Evolutionary conservation across 2,329 filamentous ascomycete species (phyloP), one percentile per base, ranked within the genome.

Genomic region (Stemphylium vesicarium): DNA sequence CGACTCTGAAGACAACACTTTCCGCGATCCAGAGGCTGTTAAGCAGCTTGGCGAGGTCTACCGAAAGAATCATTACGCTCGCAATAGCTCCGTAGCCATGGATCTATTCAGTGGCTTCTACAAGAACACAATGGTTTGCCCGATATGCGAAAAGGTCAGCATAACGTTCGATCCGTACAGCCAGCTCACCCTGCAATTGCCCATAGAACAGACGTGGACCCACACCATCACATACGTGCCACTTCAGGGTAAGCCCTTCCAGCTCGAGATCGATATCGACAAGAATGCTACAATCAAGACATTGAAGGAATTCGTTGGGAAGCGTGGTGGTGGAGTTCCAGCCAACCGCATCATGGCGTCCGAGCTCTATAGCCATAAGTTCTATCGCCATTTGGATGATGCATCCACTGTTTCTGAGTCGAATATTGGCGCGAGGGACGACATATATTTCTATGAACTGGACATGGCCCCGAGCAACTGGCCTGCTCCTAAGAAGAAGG

Each of bases 91-190:
- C 0, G 89, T 98, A 36, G 91, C 97, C 63, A 94, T 92, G 53
- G 95, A 99, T 72, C 82, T 99, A 10, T 99, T 99, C 75, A 96
- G 92, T 18, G 95, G 60, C 2, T 92, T 98, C 84, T 99, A 98
- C 84, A 97, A 98, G 79, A 98, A 96, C 39, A 98, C 94, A 0
- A 84, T 99, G 60, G 89, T 95, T 60, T 99, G 95, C 71, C 95
- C 95, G 0, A 85, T 84, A 7, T 99, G 95, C 74, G 84, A 89
- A 65, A 99, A 98, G 78, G 90, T 98, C 76, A 97, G 93, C 84
- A 96, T 99, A 67, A 98, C 95, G 0, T 99, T 99, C 70, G 95
- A 99, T 73, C 95, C 95, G 0, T 99, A 96, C 81, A 97, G 92
- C 75, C 95, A 96, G 62, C 79, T 99, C 55, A 97, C 95, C 0